Evolutionary conservation across 192 early-diverging fungal genomes (phyloP).

Genomic region (Coemansia sp.): DNA sequence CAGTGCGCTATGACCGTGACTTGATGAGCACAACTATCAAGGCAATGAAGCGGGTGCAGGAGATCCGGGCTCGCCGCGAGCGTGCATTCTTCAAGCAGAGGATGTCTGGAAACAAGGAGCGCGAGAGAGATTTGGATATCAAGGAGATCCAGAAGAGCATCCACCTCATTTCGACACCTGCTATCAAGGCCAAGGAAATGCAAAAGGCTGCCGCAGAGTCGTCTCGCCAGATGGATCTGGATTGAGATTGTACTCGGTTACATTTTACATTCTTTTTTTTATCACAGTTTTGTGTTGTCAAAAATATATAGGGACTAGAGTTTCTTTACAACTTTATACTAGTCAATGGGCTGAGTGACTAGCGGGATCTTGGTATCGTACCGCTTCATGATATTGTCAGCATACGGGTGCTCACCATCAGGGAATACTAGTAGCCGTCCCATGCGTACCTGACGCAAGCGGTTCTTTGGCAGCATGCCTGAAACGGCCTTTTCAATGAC

Average conservation of each 20-base stretch:
- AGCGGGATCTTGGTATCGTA: slow-evolving; percentile 66
- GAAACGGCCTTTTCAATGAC: slow-evolving; percentile 88
- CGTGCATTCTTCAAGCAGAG: slow-evolving; percentile 91
- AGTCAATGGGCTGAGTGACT: slow-evolving; percentile 36
- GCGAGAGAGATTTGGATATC: slow-evolving; percentile 73
- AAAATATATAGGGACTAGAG: background rate
- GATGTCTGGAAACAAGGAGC: slow-evolving; percentile 84
- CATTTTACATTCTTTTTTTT: background rate
- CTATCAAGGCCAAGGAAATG: slow-evolving; percentile 36
- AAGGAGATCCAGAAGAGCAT: slow-evolving; percentile 81
- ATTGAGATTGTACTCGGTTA: slow-evolving; percentile 13
- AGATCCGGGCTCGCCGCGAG: slow-evolving; percentile 92
- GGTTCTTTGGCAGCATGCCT: slow-evolving; percentile 95
- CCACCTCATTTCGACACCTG: slow-evolving; percentile 68
- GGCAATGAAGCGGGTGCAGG: slow-evolving; percentile 96
- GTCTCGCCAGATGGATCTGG: slow-evolving; percentile 52
- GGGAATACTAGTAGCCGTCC: slow-evolving; percentile 79
- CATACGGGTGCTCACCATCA: slow-evolving; percentile 84
- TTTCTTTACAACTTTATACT: background rate
- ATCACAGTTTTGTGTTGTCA: slow-evolving; percentile 8
- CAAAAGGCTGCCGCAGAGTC: slow-evolving; percentile 42
- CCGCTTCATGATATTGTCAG: slow-evolving; percentile 75
- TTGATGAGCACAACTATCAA: slow-evolving; percentile 96
- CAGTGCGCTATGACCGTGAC: slow-evolving; percentile 96
- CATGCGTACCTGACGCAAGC: slow-evolving; percentile 75